These are phyloP conservation scores for Trichomonas tenax DNA, from an alignment of 208 protist genomes.

Conservation along the genomic window DNA sequence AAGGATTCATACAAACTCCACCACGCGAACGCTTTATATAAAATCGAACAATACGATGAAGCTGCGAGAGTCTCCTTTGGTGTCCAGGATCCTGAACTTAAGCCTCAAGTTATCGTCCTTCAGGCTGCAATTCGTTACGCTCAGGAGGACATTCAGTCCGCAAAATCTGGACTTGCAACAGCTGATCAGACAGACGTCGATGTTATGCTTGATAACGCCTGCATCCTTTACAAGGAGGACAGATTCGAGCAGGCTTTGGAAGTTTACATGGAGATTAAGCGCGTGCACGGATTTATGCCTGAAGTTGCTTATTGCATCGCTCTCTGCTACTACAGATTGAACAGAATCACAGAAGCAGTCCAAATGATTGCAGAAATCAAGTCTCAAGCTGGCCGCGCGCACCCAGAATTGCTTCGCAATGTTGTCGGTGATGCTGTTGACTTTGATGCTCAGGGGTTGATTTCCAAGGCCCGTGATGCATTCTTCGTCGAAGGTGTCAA, in stretches of 20 bases:
- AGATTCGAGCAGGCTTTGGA: slow-evolving; percentile 2
- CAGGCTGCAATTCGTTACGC: slow-evolving; percentile 3
- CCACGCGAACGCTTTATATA: slow-evolving; percentile 77
- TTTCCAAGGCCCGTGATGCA: neutral
- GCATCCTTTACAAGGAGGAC: slow-evolving; percentile 12
- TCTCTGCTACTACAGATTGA: neutral
- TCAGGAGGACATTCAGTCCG: slow-evolving; percentile 9
- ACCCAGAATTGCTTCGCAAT: neutral
- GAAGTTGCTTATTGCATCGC: slow-evolving; percentile 1
- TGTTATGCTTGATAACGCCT: neutral
- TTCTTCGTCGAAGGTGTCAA: slow-evolving; percentile 7
- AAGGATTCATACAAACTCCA: slow-evolving; percentile 82
- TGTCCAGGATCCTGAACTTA: neutral
- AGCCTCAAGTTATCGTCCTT: neutral
- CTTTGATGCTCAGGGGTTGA: neutral
- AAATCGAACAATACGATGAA: slow-evolving; percentile 63
- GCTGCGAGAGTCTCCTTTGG: neutral
- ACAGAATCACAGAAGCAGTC: neutral
- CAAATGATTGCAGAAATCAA: neutral
- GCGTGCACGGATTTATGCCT: neutral
- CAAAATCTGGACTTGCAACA: neutral
- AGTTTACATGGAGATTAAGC: neutral
- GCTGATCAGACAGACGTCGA: neutral
- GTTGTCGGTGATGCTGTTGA: neutral
- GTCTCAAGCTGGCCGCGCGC: neutral